These are phyloP conservation scores for Aspergillus viridinutans DNA, from an alignment of 2,329 filamentous ascomycete species.

Conservation along the genomic window DNA sequence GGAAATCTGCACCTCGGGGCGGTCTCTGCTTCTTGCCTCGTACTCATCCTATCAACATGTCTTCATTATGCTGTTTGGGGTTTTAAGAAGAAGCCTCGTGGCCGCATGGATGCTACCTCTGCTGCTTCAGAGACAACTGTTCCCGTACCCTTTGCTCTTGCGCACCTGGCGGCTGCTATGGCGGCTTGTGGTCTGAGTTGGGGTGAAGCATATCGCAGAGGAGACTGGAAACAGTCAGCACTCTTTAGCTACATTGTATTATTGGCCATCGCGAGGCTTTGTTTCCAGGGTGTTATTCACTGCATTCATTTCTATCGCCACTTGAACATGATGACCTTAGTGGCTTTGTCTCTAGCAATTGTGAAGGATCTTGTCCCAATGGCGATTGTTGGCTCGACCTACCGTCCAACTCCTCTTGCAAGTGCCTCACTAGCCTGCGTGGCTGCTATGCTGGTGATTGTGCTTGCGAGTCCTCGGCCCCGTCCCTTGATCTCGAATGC, in stretches of 20 bases:
- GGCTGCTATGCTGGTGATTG: conserved; percentile 12
- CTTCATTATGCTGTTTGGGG: conserved; percentile 6
- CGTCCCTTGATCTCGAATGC: conserved; percentile 10
- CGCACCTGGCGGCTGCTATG: conserved; percentile 10
- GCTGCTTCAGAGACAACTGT: background rate
- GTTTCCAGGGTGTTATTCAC: conserved; percentile 7
- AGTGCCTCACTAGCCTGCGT: conserved; percentile 14
- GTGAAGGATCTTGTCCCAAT: conserved; percentile 21
- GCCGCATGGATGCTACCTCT: background rate
- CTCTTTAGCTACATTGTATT: conserved; percentile 22
- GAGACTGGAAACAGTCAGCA: conserved; percentile 18
- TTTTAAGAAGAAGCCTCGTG: conserved; percentile 3
- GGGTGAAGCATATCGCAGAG: conserved; percentile 4
- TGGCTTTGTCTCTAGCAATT: conserved; percentile 16
- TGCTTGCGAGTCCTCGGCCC: conserved; percentile 17
- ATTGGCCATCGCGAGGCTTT: conserved; percentile 17
- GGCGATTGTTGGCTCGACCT: conserved; percentile 19
- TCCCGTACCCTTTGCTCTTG: conserved; percentile 13
- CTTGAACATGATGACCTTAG: conserved; percentile 19
- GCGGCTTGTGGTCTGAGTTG: conserved; percentile 16
- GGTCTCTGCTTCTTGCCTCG: conserved; percentile 16
- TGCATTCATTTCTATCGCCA: conserved; percentile 19
- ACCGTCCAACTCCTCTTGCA: conserved; percentile 14
- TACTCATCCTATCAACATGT: conserved; percentile 11
- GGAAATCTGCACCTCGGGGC: conserved; percentile 22